phyloP scores from a whole-genome alignment of 495 filamentous ascomycete species.

The Physcia stellaris region DNA sequence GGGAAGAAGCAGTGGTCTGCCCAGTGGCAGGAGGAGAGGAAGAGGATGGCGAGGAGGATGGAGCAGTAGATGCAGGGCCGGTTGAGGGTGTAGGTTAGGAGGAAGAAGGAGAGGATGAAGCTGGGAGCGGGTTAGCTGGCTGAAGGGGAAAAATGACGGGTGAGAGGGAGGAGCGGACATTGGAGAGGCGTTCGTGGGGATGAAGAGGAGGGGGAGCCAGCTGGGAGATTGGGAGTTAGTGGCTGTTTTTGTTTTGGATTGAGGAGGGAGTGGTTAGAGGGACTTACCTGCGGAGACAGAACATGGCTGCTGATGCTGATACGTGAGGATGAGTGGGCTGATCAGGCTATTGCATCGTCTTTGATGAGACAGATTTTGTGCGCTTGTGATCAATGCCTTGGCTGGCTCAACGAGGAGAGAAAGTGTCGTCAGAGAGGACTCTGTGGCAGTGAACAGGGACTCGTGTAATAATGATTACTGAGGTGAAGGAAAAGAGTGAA shows the following conservation, averaged over 20 bases:
- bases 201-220: constrained; percentile 62
- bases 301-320: too few relatives aligned
- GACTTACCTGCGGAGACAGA: constrained; percentile 66
- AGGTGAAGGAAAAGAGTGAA: too few relatives aligned
- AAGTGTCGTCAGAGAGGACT: too few relatives aligned
- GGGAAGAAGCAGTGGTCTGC: constrained; percentile 82
- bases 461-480: too few relatives aligned
- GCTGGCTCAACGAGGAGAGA: too few relatives aligned
- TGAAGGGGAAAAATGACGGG: constrained; percentile 28
- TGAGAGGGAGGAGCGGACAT: constrained; percentile 21
- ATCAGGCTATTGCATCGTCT: too few relatives aligned
- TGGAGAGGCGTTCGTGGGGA: constrained; percentile 52
- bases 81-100: constrained; percentile 81
- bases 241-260: background rate
- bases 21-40: constrained; percentile 84
- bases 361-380: too few relatives aligned
- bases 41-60: constrained; percentile 74
- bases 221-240: constrained; percentile 25
- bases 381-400: too few relatives aligned
- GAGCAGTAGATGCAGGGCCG: constrained; percentile 87
- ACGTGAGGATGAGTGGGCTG: too few relatives aligned
- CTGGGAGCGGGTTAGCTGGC: constrained; percentile 63
- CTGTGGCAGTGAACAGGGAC: too few relatives aligned
- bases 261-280: background rate
- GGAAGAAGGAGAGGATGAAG: constrained; percentile 82